phyloP scores from a whole-genome alignment of 805 yeast genomes.

The Saccharomycopsis sp. region DNA sequence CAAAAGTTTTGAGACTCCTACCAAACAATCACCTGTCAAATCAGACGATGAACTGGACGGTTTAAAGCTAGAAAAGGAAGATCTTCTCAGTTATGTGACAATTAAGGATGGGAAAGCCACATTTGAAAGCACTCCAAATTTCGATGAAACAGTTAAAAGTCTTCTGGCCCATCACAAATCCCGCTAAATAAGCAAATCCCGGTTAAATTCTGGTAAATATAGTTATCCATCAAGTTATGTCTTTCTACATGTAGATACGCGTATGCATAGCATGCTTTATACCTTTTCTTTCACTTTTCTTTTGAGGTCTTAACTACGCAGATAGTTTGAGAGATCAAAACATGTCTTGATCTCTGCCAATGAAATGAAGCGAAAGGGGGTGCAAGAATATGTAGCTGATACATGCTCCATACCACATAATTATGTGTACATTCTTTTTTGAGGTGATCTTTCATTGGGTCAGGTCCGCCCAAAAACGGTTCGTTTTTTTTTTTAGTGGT shows the following conservation, averaged over 20 bases:
- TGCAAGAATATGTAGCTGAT: neutral
- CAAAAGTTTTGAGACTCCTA: neutral
- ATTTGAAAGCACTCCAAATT: constrained; percentile 17
- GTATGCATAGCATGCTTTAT: too few relatives aligned
- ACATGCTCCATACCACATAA: neutral
- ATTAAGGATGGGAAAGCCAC: constrained; percentile 26
- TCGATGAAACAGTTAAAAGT: neutral
- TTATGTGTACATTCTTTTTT: neutral
- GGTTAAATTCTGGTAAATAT: too few relatives aligned
- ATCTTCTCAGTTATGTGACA: constrained; percentile 36
- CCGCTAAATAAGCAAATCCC: neutral
- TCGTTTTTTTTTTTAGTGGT: neutral
- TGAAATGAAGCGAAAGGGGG: neutral
- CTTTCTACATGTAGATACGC: too few relatives aligned
- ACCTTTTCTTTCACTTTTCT: too few relatives aligned
- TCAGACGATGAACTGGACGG: neutral
- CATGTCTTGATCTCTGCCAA: too few relatives aligned
- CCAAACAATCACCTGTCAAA: constrained; percentile 18
- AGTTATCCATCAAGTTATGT: too few relatives aligned
- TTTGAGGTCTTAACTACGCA: too few relatives aligned
- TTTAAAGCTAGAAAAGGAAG: constrained; percentile 22
- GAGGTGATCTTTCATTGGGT: neutral
- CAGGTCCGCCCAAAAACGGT: neutral
- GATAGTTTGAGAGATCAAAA: too few relatives aligned
- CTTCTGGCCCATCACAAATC: neutral